These are phyloP conservation scores for Boletus edulis DNA, from an alignment of 768 basidiomycete species.

Conservation along the genomic window DNA sequence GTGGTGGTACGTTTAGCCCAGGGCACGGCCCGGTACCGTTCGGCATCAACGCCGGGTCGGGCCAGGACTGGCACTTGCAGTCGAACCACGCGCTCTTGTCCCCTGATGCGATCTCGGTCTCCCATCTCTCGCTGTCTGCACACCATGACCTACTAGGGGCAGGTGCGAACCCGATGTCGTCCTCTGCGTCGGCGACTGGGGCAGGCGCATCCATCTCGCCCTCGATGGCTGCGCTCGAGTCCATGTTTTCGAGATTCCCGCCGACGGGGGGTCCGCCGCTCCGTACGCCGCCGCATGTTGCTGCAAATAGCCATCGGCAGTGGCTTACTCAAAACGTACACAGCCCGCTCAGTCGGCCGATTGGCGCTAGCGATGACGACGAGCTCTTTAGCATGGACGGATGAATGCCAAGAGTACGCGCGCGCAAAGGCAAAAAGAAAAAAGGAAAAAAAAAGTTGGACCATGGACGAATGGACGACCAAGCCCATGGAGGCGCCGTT, in stretches of 20 bases:
- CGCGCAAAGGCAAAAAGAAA: not conserved
- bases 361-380: conserved; percentile 50
- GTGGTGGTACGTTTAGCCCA: conserved; percentile 29
- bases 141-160: conserved; percentile 17
- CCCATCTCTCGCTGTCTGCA: conserved; percentile 22
- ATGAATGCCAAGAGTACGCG: conserved; percentile 10
- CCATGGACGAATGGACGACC: conserved; percentile 5
- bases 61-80: conserved; percentile 28
- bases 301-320: conserved; percentile 21
- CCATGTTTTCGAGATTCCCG: conserved; percentile 52
- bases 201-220: conserved; percentile 11
- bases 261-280: conserved; percentile 20
- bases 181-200: not conserved
- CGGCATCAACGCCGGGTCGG: conserved; percentile 28
- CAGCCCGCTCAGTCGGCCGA: conserved; percentile 64
- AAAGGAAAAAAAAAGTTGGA: not conserved
- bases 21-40: conserved; percentile 31
- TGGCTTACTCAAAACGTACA: conserved; percentile 40
- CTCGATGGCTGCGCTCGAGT: conserved; percentile 39
- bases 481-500: not conserved
- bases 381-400: conserved; percentile 74
- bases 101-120: conserved; percentile 17
- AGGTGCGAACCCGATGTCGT: not conserved
- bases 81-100: conserved; percentile 21
- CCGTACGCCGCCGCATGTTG: conserved; percentile 27